Evolutionary conservation across 2,329 filamentous ascomycete genomes (phyloP).

Genomic region (Sarocladiaceae sp.): DNA sequence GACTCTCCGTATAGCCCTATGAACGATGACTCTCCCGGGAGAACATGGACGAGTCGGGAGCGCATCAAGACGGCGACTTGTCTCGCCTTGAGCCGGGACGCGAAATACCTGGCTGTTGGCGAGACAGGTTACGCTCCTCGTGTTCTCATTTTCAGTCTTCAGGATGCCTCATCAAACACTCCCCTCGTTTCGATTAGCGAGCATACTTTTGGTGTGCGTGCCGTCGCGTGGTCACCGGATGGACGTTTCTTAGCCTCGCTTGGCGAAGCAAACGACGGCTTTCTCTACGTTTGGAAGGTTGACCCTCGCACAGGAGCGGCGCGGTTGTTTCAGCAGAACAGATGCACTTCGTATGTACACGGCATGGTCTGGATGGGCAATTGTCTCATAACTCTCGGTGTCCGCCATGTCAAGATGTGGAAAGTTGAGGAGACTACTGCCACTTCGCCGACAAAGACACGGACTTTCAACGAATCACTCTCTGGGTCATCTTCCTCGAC

Average conservation of each 20-base stretch:
- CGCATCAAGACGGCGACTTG: constrained; percentile 93
- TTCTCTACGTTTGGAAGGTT: constrained; percentile 85
- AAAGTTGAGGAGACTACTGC: constrained; percentile 65
- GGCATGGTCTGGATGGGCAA: constrained; percentile 89
- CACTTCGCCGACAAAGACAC: constrained; percentile 60
- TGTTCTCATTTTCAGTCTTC: constrained; percentile 83
- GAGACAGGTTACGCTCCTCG: constrained; percentile 93
- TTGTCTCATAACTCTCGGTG: constrained; percentile 78
- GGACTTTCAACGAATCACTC: constrained; percentile 41
- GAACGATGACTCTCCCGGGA: constrained; percentile 62
- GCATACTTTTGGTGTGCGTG: constrained; percentile 84
- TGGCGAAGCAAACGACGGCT: constrained; percentile 86
- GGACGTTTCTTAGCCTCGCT: constrained; percentile 84
- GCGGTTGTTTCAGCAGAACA: constrained; percentile 77
- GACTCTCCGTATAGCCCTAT: constrained; percentile 41
- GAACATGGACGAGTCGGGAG: constrained; percentile 84
- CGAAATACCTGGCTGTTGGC: constrained; percentile 82
- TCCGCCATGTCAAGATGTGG: constrained; percentile 93
- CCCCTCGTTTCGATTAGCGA: constrained; percentile 85
- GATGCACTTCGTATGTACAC: constrained; percentile 82
- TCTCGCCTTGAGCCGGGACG: constrained; percentile 82
- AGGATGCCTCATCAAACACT: constrained; percentile 73
- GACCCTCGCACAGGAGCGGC: constrained; percentile 78
- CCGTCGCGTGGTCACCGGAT: constrained; percentile 85
- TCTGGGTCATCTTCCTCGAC: constrained; percentile 17